Evolutionary conservation across 164 flowering plant species (phyloP), one percentile per base, ranked within the genome.

Genomic region (Magnolia kwangsiensis): DNA sequence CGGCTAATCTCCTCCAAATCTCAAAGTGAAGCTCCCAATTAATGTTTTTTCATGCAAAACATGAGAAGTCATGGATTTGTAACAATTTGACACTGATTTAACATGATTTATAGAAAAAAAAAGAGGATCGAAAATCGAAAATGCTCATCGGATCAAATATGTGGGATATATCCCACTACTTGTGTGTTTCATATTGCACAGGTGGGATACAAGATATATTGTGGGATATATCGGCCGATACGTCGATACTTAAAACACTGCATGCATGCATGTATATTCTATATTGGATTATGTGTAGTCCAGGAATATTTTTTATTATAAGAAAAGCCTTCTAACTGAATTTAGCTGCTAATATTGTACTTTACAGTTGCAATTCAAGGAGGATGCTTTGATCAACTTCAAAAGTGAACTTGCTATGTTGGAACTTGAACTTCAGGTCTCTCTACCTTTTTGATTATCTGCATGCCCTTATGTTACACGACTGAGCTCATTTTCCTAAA

Each of bases 341-440:
- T 21, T 5, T 7, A 21, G 21, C 37, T 37, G 19, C 21, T 68
- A 45, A 29, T 68, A 7, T 13, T 67, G 70, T 31, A 67, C 11
- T 76, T 45, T 73, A 20, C 90, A 95, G 97, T 81, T 92, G 79
- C 84, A 81, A 72, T 72, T 59, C 61, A 89, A 81, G 84, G 98
- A 95, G 73, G 89, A 86, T 74, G 88, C 83, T 19, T 81, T 93
- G 81, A 80, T 86, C 69, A 78, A 85, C 76, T 90, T 87, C 82
- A 95, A 89, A 84, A 89, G 83, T 23, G 93, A 93, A 73, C 96
- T 93, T 83, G 90, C 96, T 50, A 84, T 78, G 23, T 31, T 87
- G 83, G 97, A 92, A 74, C 86, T 86, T 72, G 95, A 95, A 81
- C 64, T 93, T 78, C 90, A 93, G 98, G 98, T 93, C 8, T 29